These are phyloP conservation scores for Trifolium repens DNA, from an alignment of 306 rosid species.

Conservation along the genomic window DNA sequence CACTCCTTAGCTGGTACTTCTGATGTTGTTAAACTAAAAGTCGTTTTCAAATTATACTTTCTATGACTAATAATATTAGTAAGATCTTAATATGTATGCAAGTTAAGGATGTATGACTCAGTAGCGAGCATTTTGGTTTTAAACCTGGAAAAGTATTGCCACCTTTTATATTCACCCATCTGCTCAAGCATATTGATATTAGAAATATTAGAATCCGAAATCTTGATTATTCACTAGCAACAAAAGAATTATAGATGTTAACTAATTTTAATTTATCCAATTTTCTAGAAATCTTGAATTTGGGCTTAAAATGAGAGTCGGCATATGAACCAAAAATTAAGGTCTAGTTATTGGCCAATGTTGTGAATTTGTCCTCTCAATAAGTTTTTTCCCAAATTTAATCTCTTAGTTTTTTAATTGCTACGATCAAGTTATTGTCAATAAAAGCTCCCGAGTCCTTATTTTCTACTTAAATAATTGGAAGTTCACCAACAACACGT, in stretches of 20 bases:
- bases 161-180: constrained; percentile 2
- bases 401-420: not conserved
- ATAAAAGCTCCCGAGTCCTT: not conserved
- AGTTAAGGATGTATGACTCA: not conserved
- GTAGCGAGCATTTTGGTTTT: not conserved
- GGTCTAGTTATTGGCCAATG: not conserved
- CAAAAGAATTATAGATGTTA: not conserved
- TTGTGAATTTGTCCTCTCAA: not conserved
- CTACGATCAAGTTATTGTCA: constrained; percentile 6
- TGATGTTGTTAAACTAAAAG: not conserved
- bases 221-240: not conserved
- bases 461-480: not conserved
- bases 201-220: not conserved
- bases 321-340: not conserved
- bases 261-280: not conserved
- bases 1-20: not conserved
- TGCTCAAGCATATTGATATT: not conserved
- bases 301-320: not conserved
- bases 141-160: not conserved
- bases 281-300: constrained; percentile 3
- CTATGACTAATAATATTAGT: not conserved
- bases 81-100: not conserved
- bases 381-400: constrained; percentile 6
- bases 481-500: not conserved
- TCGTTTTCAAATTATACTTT: not conserved